Conservation (phyloP, 2,329 filamentous ascomycete genomes). For the Fusarium sacchari region DNA sequence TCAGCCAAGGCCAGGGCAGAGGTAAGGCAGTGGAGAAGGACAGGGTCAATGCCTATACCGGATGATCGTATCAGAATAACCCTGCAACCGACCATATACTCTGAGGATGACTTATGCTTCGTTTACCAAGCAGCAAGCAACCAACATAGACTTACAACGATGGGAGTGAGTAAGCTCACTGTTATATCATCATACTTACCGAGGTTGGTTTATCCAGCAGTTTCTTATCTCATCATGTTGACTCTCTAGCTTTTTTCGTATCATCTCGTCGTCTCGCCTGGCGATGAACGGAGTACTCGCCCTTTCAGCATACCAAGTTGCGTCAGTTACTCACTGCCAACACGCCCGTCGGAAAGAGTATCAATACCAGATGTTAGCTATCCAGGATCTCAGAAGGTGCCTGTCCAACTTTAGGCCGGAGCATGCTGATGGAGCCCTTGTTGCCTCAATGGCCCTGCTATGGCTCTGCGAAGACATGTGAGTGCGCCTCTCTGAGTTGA, state of each 20-base stretch:
- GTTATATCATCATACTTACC: slow-evolving; percentile 21
- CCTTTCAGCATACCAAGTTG: slow-evolving; percentile 24
- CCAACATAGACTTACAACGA: slow-evolving; percentile 18
- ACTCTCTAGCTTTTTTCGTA: slow-evolving; percentile 18
- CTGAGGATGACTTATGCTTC: slow-evolving; percentile 26
- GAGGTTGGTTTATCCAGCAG: background rate
- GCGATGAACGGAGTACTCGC: slow-evolving; percentile 26
- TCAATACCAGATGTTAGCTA: slow-evolving; percentile 28
- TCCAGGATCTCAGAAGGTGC: slow-evolving; percentile 15
- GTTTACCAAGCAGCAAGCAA: slow-evolving; percentile 25
- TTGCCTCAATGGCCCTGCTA: slow-evolving; percentile 16
- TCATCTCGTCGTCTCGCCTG: slow-evolving; percentile 12
- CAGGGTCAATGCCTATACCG: slow-evolving; percentile 24
- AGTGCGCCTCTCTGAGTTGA: background rate
- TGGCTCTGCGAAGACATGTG: slow-evolving; percentile 31
- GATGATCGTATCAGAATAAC: slow-evolving; percentile 12
- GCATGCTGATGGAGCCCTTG: slow-evolving; percentile 21
- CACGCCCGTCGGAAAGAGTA: slow-evolving; percentile 25
- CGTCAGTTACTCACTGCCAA: slow-evolving; percentile 13
- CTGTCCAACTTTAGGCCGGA: slow-evolving; percentile 8
- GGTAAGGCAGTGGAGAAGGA: slow-evolving; percentile 30
- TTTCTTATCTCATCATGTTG: background rate
- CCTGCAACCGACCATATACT: slow-evolving; percentile 24
- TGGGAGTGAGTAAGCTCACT: slow-evolving; percentile 19
- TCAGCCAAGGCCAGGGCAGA: slow-evolving; percentile 29